Evolutionary conservation across 78 protist species (phyloP).

Genomic region (Chrysochromulina parva): DNA sequence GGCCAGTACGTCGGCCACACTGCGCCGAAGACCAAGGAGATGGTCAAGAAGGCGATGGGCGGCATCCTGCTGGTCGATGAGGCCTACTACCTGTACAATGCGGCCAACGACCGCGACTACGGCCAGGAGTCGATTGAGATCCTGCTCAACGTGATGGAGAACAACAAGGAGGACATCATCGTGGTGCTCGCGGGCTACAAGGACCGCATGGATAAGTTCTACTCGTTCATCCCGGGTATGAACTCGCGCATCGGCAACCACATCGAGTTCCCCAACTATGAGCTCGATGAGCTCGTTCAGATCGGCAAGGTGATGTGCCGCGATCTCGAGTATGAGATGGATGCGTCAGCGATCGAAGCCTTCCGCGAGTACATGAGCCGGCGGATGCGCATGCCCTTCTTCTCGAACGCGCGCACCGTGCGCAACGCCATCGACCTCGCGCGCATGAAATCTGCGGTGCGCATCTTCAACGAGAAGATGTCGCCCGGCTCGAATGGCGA

Average conservation of each 20-base stretch:
- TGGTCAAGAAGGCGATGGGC: conserved; percentile 26
- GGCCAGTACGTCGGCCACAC: conserved; percentile 34
- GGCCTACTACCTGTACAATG: conserved; percentile 35
- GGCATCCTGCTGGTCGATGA: conserved; percentile 29
- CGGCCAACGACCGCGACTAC: conserved; percentile 37
- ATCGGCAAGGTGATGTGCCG: conserved; percentile 27
- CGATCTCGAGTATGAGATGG: conserved; percentile 11
- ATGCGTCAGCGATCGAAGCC: background rate
- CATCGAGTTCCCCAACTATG: conserved; percentile 38
- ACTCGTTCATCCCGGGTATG: conserved; percentile 18
- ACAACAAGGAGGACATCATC: conserved; percentile 24
- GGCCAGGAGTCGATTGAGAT: conserved; percentile 34
- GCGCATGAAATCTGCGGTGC: conserved; percentile 16
- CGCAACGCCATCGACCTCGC: conserved; percentile 27
- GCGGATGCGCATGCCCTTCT: conserved; percentile 3
- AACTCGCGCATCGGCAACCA: conserved; percentile 33
- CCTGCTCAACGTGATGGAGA: conserved; percentile 31
- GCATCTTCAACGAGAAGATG: conserved; percentile 24
- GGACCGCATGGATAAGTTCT: conserved; percentile 13
- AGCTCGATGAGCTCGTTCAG: conserved; percentile 20
- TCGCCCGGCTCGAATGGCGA: background rate
- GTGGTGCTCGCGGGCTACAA: conserved; percentile 29
- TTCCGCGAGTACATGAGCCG: background rate
- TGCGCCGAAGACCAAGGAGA: conserved; percentile 37
- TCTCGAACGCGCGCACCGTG: conserved; percentile 30